A percentile compares a stretch with the other conserved stretches of the same genome.
Conservation (phyloP, 345 rosid species). For the Hibiscus mutabilis region DNA sequence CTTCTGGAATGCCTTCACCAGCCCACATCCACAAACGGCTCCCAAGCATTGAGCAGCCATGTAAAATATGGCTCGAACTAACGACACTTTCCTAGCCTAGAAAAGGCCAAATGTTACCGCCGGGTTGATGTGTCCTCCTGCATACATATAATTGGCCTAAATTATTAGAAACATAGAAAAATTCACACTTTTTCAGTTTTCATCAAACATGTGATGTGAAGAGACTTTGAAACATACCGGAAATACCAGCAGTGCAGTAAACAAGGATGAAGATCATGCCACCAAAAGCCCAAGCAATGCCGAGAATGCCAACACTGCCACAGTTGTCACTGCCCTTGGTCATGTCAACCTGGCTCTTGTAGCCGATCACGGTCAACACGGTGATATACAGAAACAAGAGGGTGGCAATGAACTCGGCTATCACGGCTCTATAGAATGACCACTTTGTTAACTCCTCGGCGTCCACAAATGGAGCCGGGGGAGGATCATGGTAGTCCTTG, state of each 20-base stretch:
- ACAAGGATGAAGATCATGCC: slow-evolving; percentile 73
- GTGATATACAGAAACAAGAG: slow-evolving; percentile 56
- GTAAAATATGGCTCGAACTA: slow-evolving; percentile 50
- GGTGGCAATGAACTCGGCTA: slow-evolving; percentile 64
- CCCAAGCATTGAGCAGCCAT: slow-evolving; percentile 70
- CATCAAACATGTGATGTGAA: not conserved
- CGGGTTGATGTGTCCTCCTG: slow-evolving; percentile 78
- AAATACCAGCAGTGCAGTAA: slow-evolving; percentile 67
- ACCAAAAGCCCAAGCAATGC: slow-evolving; percentile 67
- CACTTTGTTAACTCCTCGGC: slow-evolving; percentile 41
- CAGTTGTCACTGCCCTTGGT: slow-evolving; percentile 21
- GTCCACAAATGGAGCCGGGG: slow-evolving; percentile 48
- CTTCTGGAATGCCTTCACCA: slow-evolving; percentile 52
- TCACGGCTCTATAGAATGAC: slow-evolving; percentile 54
- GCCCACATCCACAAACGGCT: slow-evolving; percentile 57
- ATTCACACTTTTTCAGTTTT: not conserved
- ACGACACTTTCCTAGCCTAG: slow-evolving; percentile 53
- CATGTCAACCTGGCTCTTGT: slow-evolving; percentile 38
- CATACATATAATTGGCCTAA: not conserved
- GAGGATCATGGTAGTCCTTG: slow-evolving; percentile 54
- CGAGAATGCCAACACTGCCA: slow-evolving; percentile 58
- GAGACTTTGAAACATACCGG: slow-evolving; percentile 27
- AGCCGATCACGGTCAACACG: slow-evolving; percentile 58
- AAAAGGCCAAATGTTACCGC: slow-evolving; percentile 65
- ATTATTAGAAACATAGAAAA: not conserved